A percentile compares a stretch with the other conserved stretches of the same genome.
Conservation (phyloP, 176 grass and related monocot genomes). For the Phoenix roebelenii region DNA sequence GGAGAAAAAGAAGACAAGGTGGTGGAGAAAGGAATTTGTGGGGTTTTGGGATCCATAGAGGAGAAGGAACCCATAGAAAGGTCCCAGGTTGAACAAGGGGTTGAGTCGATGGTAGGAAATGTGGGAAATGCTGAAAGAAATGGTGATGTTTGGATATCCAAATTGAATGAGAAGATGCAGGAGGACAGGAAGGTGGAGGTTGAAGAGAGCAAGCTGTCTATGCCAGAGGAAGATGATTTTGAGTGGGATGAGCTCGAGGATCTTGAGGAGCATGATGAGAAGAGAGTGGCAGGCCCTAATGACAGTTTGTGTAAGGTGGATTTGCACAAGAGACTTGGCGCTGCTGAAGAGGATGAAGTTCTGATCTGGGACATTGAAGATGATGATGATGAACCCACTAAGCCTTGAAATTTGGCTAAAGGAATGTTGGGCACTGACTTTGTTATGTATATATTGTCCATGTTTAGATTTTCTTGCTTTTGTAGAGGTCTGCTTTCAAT, state of each 20-base stretch:
- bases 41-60: background rate
- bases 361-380: slow-evolving; percentile 9
- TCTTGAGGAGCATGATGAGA: slow-evolving; percentile 58
- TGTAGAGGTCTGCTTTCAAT: no score
- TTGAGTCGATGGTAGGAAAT: background rate
- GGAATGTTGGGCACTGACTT: no score
- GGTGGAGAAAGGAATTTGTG: background rate
- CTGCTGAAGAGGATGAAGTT: slow-evolving; percentile 5
- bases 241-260: slow-evolving; percentile 97
- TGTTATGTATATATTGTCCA: no score
- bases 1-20: slow-evolving; percentile 8
- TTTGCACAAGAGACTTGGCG: slow-evolving; percentile 1
- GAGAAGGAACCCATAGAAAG: slow-evolving; percentile 15
- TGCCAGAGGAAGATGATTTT: slow-evolving; percentile 42
- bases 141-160: background rate
- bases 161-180: background rate
- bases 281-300: background rate
- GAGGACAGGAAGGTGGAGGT: slow-evolving; percentile 4
- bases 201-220: slow-evolving; percentile 20
- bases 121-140: slow-evolving; percentile 1
- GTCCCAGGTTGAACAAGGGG: slow-evolving; percentile 17
- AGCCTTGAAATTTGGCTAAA: no score
- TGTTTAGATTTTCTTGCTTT: no score
- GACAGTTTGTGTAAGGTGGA: background rate
- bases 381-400: no score